A percentile compares a stretch with the other conserved stretches of the same genome.
Conservation (phyloP, 2,329 filamentous ascomycete species). For the Colletotrichum sp. region DNA sequence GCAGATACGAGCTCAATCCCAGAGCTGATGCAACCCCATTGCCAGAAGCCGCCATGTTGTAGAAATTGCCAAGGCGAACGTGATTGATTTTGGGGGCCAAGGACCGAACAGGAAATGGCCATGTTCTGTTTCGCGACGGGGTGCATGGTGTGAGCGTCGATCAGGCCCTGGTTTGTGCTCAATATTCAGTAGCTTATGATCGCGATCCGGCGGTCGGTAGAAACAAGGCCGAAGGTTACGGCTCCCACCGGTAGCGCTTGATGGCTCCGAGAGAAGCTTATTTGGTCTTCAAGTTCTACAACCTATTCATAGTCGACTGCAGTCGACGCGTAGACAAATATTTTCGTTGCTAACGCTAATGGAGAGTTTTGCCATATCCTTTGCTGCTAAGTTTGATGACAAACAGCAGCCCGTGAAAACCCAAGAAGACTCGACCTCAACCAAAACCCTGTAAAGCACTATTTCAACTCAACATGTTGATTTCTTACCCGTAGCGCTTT, state of each 20-base stretch:
- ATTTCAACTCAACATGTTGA: background rate
- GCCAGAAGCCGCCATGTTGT: background rate
- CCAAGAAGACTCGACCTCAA: background rate
- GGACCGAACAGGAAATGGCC: background rate
- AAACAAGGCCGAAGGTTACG: background rate
- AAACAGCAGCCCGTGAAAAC: background rate
- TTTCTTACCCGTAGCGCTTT: background rate
- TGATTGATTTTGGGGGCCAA: background rate
- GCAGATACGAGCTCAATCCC: background rate
- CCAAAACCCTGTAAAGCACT: background rate
- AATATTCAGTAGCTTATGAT: background rate
- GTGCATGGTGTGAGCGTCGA: background rate
- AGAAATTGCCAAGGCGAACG: background rate
- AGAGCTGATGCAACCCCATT: background rate
- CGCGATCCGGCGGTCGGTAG: background rate
- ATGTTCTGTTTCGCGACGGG: background rate
- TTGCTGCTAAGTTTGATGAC: background rate
- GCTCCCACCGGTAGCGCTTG: background rate
- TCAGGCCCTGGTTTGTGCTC: background rate
- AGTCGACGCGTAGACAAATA: background rate
- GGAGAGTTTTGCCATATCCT: background rate
- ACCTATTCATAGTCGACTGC: background rate
- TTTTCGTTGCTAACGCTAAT: background rate
- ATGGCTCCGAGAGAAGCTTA: background rate
- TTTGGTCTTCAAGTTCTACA: background rate